Evolutionary conservation across 1,139 yeast species (phyloP).

Genomic region (Pichia sp.): DNA sequence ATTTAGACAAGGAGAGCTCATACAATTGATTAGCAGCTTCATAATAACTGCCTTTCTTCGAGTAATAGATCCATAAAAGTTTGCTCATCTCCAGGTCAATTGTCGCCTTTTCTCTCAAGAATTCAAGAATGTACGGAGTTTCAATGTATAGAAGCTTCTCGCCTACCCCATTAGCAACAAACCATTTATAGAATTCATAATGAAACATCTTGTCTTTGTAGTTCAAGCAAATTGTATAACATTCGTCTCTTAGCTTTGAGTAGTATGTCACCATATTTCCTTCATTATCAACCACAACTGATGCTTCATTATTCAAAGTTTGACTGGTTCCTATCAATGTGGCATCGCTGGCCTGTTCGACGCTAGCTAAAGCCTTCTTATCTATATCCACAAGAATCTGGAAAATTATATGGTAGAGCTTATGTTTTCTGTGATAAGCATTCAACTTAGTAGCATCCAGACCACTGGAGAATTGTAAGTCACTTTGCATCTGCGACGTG

Average conservation of each 20-base stretch:
- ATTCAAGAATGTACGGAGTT: conserved; percentile 74
- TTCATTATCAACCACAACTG: conserved; percentile 19
- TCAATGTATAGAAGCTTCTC: conserved; percentile 72
- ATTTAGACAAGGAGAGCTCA: conserved; percentile 66
- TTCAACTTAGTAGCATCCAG: conserved; percentile 20
- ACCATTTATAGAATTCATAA: conserved; percentile 90
- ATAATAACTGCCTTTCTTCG: conserved; percentile 70
- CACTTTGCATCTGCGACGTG: conserved; percentile 48
- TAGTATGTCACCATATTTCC: conserved; percentile 43
- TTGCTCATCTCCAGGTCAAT: conserved; percentile 70
- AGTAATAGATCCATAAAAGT: conserved; percentile 82
- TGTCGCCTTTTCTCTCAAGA: conserved; percentile 65
- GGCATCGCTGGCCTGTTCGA: conserved; percentile 32
- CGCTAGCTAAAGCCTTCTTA: conserved; percentile 49
- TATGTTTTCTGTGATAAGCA: conserved; percentile 33
- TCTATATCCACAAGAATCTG: conserved; percentile 68
- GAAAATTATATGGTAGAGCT: conserved; percentile 69
- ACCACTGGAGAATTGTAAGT: conserved; percentile 27
- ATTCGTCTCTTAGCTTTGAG: conserved; percentile 56
- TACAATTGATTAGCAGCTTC: conserved; percentile 81
- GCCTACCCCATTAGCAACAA: conserved; percentile 67
- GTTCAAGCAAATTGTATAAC: conserved; percentile 68
- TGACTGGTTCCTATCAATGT: conserved; percentile 12
- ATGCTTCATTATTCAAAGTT: conserved; percentile 6
- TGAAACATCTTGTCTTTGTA: conserved; percentile 81